Percentiles rank a stretch among this genome's conserved stretches.
Evolutionary conservation across 352 stramenopile species (phyloP).

Genomic region (Phytopythium chamaehyphon): DNA sequence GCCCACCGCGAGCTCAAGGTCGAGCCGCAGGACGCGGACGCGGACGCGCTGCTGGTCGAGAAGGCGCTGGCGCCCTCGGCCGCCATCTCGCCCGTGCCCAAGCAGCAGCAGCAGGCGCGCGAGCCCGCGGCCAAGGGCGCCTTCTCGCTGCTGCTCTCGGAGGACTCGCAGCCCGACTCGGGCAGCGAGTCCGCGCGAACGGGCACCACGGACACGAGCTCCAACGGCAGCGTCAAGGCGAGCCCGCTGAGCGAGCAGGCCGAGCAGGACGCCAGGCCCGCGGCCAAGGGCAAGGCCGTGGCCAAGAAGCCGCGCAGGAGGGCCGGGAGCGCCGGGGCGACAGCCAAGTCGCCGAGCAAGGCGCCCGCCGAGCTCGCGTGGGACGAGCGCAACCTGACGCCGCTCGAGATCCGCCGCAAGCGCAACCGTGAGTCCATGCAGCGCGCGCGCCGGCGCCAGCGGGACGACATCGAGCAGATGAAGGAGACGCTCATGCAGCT

Average conservation of each 20-base stretch:
- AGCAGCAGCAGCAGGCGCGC: conserved; percentile 6
- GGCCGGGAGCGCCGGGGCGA: not conserved
- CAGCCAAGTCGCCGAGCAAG: not conserved
- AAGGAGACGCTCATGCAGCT: conserved; percentile 40
- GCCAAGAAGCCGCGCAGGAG: conserved; percentile 4
- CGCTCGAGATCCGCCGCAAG: conserved; percentile 47
- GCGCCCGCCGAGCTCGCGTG: conserved; percentile 6
- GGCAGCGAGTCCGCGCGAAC: not conserved
- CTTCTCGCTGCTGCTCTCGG: conserved; percentile 4
- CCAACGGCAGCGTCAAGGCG: not conserved
- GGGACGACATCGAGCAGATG: conserved; percentile 48
- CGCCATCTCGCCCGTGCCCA: conserved; percentile 3
- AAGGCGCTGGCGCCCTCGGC: not conserved
- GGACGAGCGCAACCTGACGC: conserved; percentile 34
- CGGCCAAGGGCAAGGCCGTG: not conserved
- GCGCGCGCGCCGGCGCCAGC: conserved; percentile 34
- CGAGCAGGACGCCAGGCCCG: not conserved
- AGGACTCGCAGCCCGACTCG: conserved; percentile 2
- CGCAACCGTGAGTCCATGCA: conserved; percentile 58
- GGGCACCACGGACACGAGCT: not conserved
- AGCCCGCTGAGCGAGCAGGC: not conserved
- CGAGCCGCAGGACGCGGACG: not conserved
- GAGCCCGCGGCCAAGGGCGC: not conserved
- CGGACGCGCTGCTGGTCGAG: conserved; percentile 5
- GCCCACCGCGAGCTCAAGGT: not conserved